Conservation (phyloP, 2,329 filamentous ascomycete species). For the Beauveria scarabaeidicola region DNA sequence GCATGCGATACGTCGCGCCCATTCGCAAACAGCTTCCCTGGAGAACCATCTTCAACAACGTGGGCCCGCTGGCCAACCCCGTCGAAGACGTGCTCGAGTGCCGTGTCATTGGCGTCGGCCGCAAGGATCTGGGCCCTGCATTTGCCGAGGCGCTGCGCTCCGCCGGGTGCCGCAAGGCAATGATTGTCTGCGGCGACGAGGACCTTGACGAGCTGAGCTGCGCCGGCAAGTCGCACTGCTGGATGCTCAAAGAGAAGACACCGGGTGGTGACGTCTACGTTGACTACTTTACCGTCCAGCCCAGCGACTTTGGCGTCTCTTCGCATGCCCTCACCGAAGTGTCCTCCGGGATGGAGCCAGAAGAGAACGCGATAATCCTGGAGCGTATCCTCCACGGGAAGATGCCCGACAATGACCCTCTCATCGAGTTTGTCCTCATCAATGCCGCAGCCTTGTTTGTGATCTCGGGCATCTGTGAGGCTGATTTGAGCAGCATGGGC, state of each 20-base stretch:
- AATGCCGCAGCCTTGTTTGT: conserved; percentile 88
- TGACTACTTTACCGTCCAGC: conserved; percentile 69
- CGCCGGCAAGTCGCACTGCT: conserved; percentile 81
- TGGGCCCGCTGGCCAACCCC: conserved; percentile 88
- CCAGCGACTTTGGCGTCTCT: conserved; percentile 79
- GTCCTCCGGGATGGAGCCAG: conserved; percentile 74
- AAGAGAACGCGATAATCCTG: conserved; percentile 80
- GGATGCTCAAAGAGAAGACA: conserved; percentile 56
- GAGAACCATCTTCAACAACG: conserved; percentile 94
- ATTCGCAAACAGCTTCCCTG: conserved; percentile 84
- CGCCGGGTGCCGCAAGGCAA: conserved; percentile 68
- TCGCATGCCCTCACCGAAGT: conserved; percentile 68
- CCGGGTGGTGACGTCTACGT: conserved; percentile 41
- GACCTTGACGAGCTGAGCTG: conserved; percentile 94
- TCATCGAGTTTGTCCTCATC: conserved; percentile 88
- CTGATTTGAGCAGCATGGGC: conserved; percentile 71
- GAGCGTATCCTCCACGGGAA: conserved; percentile 67
- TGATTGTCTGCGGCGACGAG: conserved; percentile 89
- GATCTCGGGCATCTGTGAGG: conserved; percentile 76
- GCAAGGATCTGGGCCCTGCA: conserved; percentile 75
- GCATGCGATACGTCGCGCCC: conserved; percentile 81
- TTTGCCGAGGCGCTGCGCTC: conserved; percentile 79
- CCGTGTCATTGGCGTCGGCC: conserved; percentile 84
- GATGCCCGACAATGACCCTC: conserved; percentile 66
- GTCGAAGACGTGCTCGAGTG: conserved; percentile 79